Conservation (phyloP, 1,284 basidiomycete genomes). For the Leccinum subrobustum region DNA sequence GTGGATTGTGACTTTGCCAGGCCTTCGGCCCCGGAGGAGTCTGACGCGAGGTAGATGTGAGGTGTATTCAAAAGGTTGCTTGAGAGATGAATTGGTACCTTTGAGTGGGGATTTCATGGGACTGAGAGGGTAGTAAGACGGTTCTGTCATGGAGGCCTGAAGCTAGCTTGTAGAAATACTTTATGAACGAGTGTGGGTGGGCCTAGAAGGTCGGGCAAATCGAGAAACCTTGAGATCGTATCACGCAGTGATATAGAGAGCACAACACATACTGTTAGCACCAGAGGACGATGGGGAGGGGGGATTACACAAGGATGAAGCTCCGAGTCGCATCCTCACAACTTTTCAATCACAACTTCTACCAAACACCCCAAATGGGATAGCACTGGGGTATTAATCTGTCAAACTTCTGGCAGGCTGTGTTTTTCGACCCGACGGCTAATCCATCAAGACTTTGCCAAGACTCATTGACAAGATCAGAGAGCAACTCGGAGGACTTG, state of each 20-base stretch:
- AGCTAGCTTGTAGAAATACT: background rate
- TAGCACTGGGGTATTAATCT: background rate
- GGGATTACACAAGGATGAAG: background rate
- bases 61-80: background rate
- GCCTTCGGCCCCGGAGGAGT: background rate
- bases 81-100: background rate
- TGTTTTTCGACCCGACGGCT: background rate
- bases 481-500: background rate
- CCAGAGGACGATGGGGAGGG: background rate
- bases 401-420: background rate
- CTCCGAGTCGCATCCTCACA: background rate
- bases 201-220: background rate
- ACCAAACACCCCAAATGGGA: background rate
- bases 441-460: background rate
- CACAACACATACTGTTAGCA: background rate
- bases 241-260: background rate
- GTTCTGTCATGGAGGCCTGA: conserved; percentile 12
- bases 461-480: background rate
- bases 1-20: conserved; percentile 1
- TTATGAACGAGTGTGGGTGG: background rate
- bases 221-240: background rate
- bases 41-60: background rate
- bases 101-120: conserved; percentile 7
- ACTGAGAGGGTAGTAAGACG: conserved; percentile 22
- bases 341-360: background rate